These are phyloP conservation scores for Mortierella antarctica DNA, from an alignment of 192 early-diverging fungal genomes.

Conservation along the genomic window DNA sequence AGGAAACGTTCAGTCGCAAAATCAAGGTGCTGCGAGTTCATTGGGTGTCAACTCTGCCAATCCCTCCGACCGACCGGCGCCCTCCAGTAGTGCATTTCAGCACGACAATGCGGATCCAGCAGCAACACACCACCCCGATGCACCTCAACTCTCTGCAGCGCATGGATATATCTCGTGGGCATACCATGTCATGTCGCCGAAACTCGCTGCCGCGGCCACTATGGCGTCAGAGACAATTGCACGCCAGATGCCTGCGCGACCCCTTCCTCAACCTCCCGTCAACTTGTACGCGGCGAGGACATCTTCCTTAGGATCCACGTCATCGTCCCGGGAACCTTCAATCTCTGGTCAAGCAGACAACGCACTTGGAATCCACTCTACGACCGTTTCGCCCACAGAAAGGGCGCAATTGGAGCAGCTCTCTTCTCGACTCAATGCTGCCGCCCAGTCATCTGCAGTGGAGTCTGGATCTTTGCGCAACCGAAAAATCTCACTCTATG, in stretches of 20 bases:
- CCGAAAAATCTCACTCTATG: slow-evolving; percentile 43
- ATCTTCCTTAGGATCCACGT: slow-evolving; percentile 18
- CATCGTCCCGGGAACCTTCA: slow-evolving; percentile 3
- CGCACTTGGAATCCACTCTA: slow-evolving; percentile 5
- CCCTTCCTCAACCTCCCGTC: slow-evolving; percentile 28
- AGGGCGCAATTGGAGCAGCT: slow-evolving; percentile 19
- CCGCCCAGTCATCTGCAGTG: slow-evolving; percentile 9
- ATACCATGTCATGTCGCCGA: slow-evolving; percentile 28
- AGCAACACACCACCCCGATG: neutral
- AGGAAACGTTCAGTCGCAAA: neutral
- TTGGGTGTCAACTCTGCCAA: neutral
- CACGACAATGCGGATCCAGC: neutral
- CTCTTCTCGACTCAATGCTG: slow-evolving; percentile 24
- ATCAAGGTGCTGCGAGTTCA: neutral
- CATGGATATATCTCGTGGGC: slow-evolving; percentile 36
- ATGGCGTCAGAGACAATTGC: slow-evolving; percentile 28
- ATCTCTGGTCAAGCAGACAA: slow-evolving; percentile 5
- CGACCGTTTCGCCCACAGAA: slow-evolving; percentile 2
- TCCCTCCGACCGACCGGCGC: neutral
- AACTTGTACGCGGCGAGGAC: slow-evolving; percentile 12
- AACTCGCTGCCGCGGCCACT: slow-evolving; percentile 31
- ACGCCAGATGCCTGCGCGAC: slow-evolving; percentile 26
- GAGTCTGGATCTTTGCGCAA: slow-evolving; percentile 2
- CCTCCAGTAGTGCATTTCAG: neutral
- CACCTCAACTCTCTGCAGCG: neutral